Evolutionary conservation across 495 filamentous ascomycete species (phyloP).

Genomic region (Aspergillus saccharolyticus): DNA sequence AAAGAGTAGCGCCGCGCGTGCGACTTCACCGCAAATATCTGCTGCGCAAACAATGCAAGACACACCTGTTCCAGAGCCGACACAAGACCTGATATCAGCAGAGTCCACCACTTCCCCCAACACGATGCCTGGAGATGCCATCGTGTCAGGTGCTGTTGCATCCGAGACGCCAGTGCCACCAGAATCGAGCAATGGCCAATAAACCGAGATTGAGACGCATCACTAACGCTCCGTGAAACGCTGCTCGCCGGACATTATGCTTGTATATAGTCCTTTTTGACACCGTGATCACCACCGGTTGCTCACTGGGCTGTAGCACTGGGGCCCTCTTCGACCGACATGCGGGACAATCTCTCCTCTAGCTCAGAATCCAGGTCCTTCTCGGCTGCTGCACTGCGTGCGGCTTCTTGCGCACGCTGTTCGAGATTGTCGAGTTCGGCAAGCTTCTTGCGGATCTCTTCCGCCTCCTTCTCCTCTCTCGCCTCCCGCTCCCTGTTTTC

Average conservation of each 20-base stretch:
- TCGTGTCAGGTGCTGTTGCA: neutral
- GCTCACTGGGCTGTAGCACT: slow-evolving; percentile 18
- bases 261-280: neutral
- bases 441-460: slow-evolving; percentile 40
- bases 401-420: slow-evolving; percentile 30
- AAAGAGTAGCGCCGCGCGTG: slow-evolving; percentile 31
- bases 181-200: slow-evolving; percentile 8
- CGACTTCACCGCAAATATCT: slow-evolving; percentile 26
- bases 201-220: slow-evolving; percentile 1
- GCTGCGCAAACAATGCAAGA: slow-evolving; percentile 3
- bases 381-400: slow-evolving; percentile 22
- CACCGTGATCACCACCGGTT: slow-evolving; percentile 1
- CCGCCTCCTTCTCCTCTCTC: slow-evolving; percentile 47
- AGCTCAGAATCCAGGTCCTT: slow-evolving; percentile 29
- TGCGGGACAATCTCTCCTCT: slow-evolving; percentile 36
- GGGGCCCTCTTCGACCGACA: slow-evolving; percentile 40
- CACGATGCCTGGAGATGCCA: slow-evolving; percentile 3
- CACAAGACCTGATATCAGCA: neutral
- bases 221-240: neutral
- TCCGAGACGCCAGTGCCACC: neutral
- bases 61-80: slow-evolving; percentile 1
- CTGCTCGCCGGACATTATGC: neutral
- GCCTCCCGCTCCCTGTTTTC: slow-evolving; percentile 60
- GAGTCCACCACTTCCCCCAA: slow-evolving; percentile 3
- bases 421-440: slow-evolving; percentile 40